Evolutionary conservation across 352 stramenopile species (phyloP), one percentile per base, ranked within the genome.

Genomic region (Pythium guiyangense): DNA sequence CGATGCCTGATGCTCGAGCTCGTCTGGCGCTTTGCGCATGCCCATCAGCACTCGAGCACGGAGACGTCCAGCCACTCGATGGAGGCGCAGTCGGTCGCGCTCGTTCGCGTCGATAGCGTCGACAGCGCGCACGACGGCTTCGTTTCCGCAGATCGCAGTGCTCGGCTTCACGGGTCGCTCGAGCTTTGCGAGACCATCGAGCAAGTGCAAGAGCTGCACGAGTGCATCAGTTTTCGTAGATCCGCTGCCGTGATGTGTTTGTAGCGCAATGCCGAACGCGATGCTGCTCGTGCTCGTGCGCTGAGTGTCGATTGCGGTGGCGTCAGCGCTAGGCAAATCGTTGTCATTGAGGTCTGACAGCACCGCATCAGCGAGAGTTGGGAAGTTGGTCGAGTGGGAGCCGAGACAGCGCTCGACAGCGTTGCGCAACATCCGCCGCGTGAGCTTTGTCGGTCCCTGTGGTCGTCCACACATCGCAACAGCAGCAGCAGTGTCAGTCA

Each of bases 91-190:
- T 35, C 46, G 48, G 0, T 57, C 31, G 18, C 18, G 27, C 20
- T 51, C 49, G 20, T 8, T 52, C 35, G 27, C 45, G 34, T 35
- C 37, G 17, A 74, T 54, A 1, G 53, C 34, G 40, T 61, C 63
- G 5, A 80, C 48, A 6, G 61, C 75, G 26, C 64, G 65, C 6
- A 87, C 52, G 27, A 89, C n/a, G 6, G 78, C 69, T 47, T 69
- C 71, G 57, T 90, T 92, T 3, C 82, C 82, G 39, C 86, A 88
- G 47, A 78, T 73, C 4, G 70, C 73, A 15, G 82, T 92, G 57
- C 77, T 88, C 1, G 82, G 75, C n/a, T 70, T 74, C 2, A 37
- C 48, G 6, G 62, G n/a, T n/a, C 68, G 66, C 8, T 47, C 43
- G 9, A 86, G 57, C 45, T 86, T 87, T 10, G 65, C 62, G 20